Evolutionary conservation across 2,329 filamentous ascomycete species (phyloP).

Genomic region (Penicillium sp.): DNA sequence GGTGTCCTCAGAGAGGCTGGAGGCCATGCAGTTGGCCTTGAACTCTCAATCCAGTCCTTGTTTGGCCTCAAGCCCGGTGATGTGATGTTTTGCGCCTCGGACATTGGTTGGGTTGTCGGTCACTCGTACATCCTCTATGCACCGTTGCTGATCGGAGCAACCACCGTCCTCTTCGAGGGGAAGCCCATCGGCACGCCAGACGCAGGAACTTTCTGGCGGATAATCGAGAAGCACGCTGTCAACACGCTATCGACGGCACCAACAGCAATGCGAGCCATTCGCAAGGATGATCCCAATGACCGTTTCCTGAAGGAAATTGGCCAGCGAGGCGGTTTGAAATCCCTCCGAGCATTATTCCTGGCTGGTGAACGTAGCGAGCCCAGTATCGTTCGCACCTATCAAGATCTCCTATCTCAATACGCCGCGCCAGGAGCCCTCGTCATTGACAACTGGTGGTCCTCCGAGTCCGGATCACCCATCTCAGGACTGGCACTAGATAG

Average conservation of each 20-base stretch:
- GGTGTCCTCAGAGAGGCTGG: slow-evolving; percentile 78
- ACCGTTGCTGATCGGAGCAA: slow-evolving; percentile 76
- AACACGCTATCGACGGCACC: slow-evolving; percentile 83
- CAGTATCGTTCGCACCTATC: slow-evolving; percentile 75
- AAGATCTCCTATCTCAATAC: slow-evolving; percentile 64
- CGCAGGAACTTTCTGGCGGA: slow-evolving; percentile 81
- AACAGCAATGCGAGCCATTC: slow-evolving; percentile 79
- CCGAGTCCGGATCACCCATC: slow-evolving; percentile 65
- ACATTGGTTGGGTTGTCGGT: slow-evolving; percentile 90
- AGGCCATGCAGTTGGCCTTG: slow-evolving; percentile 79
- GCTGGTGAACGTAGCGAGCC: slow-evolving; percentile 89
- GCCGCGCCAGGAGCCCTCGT: slow-evolving; percentile 60
- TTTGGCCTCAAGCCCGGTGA: slow-evolving; percentile 80
- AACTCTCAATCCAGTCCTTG: slow-evolving; percentile 74
- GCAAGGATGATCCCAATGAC: slow-evolving; percentile 77
- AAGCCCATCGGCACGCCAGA: slow-evolving; percentile 88
- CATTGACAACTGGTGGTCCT: slow-evolving; percentile 72
- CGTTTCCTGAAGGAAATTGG: slow-evolving; percentile 60
- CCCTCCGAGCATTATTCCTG: slow-evolving; percentile 71
- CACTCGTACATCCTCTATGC: slow-evolving; percentile 86
- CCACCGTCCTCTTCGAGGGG: slow-evolving; percentile 87
- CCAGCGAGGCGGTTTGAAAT: slow-evolving; percentile 63
- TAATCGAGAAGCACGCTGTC: slow-evolving; percentile 78
- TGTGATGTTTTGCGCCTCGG: slow-evolving; percentile 73
- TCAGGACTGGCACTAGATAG: slow-evolving; percentile 62